These are phyloP conservation scores for Umbelopsis sp. DNA, from an alignment of 371 early-diverging fungal genomes.

Conservation along the genomic window DNA sequence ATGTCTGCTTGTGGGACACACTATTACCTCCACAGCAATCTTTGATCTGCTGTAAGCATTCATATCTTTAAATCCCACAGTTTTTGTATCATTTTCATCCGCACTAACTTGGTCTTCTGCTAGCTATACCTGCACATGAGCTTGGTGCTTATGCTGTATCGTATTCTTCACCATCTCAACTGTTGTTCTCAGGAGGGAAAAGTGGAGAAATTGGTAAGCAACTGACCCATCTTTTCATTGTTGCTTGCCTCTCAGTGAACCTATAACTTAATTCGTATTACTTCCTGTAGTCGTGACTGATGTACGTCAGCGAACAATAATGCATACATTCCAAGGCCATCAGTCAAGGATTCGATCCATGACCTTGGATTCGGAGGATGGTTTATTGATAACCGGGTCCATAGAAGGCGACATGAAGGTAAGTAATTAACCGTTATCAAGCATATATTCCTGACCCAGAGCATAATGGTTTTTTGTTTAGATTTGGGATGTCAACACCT, in stretches of 20 bases:
- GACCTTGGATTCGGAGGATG: conserved; percentile 61
- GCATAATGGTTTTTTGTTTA: conserved; percentile 22
- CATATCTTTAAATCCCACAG: no score
- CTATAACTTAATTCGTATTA: not conserved
- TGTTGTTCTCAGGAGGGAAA: conserved; percentile 76
- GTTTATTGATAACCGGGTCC: conserved; percentile 66
- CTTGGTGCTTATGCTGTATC: conserved; percentile 71
- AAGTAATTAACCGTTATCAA: conserved; percentile 2
- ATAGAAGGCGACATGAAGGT: conserved; percentile 65
- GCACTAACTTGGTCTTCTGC: not conserved
- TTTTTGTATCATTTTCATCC: not conserved
- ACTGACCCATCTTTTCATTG: not conserved
- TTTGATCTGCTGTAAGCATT: conserved; percentile 57
- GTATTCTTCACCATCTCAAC: conserved; percentile 62
- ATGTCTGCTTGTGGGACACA: conserved; percentile 81
- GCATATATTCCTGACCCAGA: conserved; percentile 1
- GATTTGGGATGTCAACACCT: conserved; percentile 72
- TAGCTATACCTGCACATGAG: conserved; percentile 54
- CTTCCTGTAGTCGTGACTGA: conserved; percentile 67
- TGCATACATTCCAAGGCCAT: conserved; percentile 78
- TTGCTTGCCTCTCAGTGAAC: not conserved
- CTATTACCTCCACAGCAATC: conserved; percentile 67
- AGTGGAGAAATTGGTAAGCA: conserved; percentile 76
- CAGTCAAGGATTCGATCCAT: conserved; percentile 70
- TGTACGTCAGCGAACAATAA: conserved; percentile 66